Percentiles rank a stretch among this genome's conserved stretches.
These are phyloP conservation scores for Ceratobasidium sp. DNA, from an alignment of 1,284 basidiomycete genomes.

Conservation along the genomic window DNA sequence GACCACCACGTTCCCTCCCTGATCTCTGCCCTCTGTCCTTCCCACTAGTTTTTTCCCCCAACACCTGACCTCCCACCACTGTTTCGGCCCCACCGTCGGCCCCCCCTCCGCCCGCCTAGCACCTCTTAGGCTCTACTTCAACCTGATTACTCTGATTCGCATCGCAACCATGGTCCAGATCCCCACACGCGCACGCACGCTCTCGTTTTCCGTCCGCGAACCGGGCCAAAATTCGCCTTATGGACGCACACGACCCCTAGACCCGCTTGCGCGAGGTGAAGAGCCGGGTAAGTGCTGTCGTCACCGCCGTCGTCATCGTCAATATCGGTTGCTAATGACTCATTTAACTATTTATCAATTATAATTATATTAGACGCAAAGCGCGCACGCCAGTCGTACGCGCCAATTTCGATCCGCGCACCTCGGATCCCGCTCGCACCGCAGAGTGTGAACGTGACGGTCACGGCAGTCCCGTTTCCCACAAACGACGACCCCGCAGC, in stretches of 20 bases:
- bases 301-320: slow-evolving; percentile 1
- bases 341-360: too few relatives aligned
- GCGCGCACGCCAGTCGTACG: slow-evolving; percentile 34
- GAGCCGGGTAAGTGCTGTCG: slow-evolving; percentile 19
- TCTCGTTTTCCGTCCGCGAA: slow-evolving; percentile 40
- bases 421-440: slow-evolving; percentile 23
- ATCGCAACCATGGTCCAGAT: slow-evolving; percentile 32
- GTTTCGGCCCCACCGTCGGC: background rate
- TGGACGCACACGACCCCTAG: slow-evolving; percentile 1
- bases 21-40: slow-evolving; percentile 3
- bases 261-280: slow-evolving; percentile 22
- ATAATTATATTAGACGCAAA: slow-evolving; percentile 36
- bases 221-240: background rate
- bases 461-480: slow-evolving; percentile 28
- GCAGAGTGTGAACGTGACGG: slow-evolving; percentile 31
- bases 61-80: background rate
- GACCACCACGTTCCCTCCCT: slow-evolving; percentile 22
- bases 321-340: background rate
- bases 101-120: slow-evolving; percentile 8
- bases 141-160: too few relatives aligned
- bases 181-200: slow-evolving; percentile 34
- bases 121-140: background rate
- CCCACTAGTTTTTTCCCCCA: background rate
- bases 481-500: slow-evolving; percentile 24
- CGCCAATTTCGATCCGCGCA: background rate